Evolutionary conservation across 2,329 filamentous ascomycete genomes (phyloP).

Genomic region (Pseudohalonectria lignicola): DNA sequence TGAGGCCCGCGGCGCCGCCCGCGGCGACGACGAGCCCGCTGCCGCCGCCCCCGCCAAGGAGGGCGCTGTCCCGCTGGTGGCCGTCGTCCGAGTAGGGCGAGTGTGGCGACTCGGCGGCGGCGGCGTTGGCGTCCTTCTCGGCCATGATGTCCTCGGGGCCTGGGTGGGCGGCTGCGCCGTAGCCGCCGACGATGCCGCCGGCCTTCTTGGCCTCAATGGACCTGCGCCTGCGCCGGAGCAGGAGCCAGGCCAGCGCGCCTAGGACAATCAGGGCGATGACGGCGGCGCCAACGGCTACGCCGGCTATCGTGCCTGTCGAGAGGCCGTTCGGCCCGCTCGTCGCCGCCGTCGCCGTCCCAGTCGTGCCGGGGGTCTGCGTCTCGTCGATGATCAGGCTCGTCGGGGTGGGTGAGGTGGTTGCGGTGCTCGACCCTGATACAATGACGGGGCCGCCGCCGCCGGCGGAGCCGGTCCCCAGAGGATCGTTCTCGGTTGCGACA

Average conservation of each 20-base stretch:
- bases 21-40: constrained; percentile 7
- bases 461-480: too few species aligned
- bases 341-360: background rate
- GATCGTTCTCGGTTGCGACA: too few species aligned
- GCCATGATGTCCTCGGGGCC: constrained; percentile 24
- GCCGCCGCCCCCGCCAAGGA: constrained; percentile 6
- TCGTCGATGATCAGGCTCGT: too few species aligned
- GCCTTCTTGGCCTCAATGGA: constrained; percentile 13
- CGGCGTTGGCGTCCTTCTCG: constrained; percentile 32
- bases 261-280: constrained; percentile 26
- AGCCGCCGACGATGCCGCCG: constrained; percentile 15
- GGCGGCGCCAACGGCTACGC: constrained; percentile 31
- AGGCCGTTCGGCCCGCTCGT: constrained; percentile 16
- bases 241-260: constrained; percentile 27
- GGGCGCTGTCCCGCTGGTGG: constrained; percentile 8
- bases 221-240: constrained; percentile 28
- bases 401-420: too few species aligned
- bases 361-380: background rate
- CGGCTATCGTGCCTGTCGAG: constrained; percentile 30
- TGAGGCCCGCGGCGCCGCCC: constrained; percentile 5
- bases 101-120: constrained; percentile 25
- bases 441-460: too few species aligned
- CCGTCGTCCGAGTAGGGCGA: constrained; percentile 33
- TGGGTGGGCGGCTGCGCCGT: constrained; percentile 10
- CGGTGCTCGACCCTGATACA: too few species aligned